These are phyloP conservation scores for Talaromyces borbonicus DNA, from an alignment of 495 filamentous ascomycete species.

Conservation along the genomic window DNA sequence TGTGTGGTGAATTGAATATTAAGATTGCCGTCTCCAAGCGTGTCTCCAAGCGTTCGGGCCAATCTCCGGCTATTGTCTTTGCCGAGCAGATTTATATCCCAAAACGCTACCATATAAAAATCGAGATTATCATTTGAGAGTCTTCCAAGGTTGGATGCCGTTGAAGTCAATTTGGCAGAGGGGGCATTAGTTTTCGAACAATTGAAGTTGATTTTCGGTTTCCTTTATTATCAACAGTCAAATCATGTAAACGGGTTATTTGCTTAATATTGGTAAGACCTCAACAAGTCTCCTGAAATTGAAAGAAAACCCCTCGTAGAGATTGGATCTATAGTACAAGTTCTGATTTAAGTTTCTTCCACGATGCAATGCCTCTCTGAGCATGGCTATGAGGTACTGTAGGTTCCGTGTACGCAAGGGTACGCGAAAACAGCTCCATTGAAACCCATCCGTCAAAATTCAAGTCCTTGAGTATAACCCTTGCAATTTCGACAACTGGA, in stretches of 20 bases:
- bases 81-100: not conserved
- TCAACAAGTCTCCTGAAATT: not conserved
- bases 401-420: constrained; percentile 45
- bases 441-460: constrained; percentile 64
- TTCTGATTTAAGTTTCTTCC: constrained; percentile 37
- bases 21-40: not conserved
- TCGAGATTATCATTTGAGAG: not conserved
- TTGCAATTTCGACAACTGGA: constrained; percentile 33
- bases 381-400: constrained; percentile 55
- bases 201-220: not conserved
- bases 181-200: not conserved
- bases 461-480: constrained; percentile 48
- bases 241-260: not conserved
- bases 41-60: not conserved
- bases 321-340: not conserved
- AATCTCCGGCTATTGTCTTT: not conserved
- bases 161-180: not conserved
- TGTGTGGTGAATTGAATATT: not conserved
- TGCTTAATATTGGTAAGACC: not conserved
- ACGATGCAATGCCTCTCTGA: constrained; percentile 49
- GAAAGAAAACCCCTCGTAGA: not conserved
- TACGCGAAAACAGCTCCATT: constrained; percentile 66
- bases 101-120: not conserved
- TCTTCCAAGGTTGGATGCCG: not conserved
- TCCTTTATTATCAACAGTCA: not conserved